Evolutionary conservation across 139 green algal genomes (phyloP), one percentile per base, ranked within the genome.

Genomic region (Chlamydomonas sphaeroides): DNA sequence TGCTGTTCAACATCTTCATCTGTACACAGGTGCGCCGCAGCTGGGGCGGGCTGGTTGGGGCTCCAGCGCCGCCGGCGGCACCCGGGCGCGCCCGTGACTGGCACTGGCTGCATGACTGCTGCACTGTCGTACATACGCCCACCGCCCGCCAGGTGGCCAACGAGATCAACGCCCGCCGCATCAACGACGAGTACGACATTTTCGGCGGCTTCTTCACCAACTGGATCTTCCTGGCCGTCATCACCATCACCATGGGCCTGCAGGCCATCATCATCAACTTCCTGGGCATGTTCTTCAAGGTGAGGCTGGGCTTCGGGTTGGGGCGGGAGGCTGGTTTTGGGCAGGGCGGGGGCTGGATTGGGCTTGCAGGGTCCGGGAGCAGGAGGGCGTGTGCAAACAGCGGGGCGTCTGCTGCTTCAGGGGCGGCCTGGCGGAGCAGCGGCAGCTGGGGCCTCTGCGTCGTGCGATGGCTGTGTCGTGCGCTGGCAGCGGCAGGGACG

Each of bases 171-270:
- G 84, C 94, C 0, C 87, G 96, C 45, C 95, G 95, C 78, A 96
- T 98, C 71, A 88, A 92, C 42, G 92, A 98, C 80, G 96, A 98
- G 87, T 91, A 93, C 74, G 95, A 98, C 84, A 85, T 98, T 14
- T 97, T 99, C 53, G 36, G 83, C 6, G 93, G 93, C 59, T 80
- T 99, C 59, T 81, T 89, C 65, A 51, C 36, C 32, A 91, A 77
- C 63, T 76, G 62, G 32, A 92, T 96, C 67, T 99, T 99, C 88
- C 38, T 94, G 21, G 82, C 53, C 45, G 90, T 98, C 33, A 84
- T 95, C 18, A 38, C 92, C 2, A 51, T 97, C 74, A 97, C 91
- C 35, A 84, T 91, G 28, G 90, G 78, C 45, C 26, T 65, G n/a
- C 77, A 84, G 57, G 86, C 75, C 76, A 84, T 87, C 68, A 90